Base-by-base conservation (phyloP, 805 yeast species). In the Candida orba region DNA sequence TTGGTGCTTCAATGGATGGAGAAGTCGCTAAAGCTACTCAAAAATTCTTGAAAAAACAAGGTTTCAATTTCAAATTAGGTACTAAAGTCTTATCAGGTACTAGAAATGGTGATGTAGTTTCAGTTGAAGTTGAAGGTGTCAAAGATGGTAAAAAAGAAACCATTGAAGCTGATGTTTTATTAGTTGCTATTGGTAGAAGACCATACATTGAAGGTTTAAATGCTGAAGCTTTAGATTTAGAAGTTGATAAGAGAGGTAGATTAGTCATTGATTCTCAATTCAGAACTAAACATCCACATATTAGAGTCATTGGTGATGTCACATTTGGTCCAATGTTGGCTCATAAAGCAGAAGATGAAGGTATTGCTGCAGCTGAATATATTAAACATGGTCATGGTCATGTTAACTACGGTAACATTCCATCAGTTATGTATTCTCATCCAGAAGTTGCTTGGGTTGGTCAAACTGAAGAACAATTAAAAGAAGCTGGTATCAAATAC, bases 371-470 rank as follows among this genome's bases (percentile, higher is more conserved):
- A 54, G 98, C 77, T 53, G 99, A 93, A 73, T 86, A 79, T 74
- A 79, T 93, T 66, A 88, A 88, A 75, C 69, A 69, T 55, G 99
- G 98, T 53, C 85, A 84, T 64, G 99, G 99, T 48, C 99, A 93
- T 66, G 98, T 93, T 56, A 93, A 93, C 81, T 93, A 93, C 71
- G 95, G 82, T 58, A 95, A 86, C 73, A 93, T 93, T 57, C 99
- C 99, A 53, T 80, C 96, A 31, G 99, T 93, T 54, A 93, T 93
- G 99, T 93, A 93, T 77, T 83, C 98, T 40, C 96, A 89, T 71
- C 99, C 99, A 52, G 99, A 93, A 75, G 96, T 93, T 56, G 98
- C 98, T 42, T 93, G 99, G 99, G 96, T 86, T 56, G 99, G 99
- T 58, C 86, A 86, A 70, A 85, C 81, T 62, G 99, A 93, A 73